Conservation (phyloP, 2,329 filamentous ascomycete species). For the Alternaria arborescens region DNA sequence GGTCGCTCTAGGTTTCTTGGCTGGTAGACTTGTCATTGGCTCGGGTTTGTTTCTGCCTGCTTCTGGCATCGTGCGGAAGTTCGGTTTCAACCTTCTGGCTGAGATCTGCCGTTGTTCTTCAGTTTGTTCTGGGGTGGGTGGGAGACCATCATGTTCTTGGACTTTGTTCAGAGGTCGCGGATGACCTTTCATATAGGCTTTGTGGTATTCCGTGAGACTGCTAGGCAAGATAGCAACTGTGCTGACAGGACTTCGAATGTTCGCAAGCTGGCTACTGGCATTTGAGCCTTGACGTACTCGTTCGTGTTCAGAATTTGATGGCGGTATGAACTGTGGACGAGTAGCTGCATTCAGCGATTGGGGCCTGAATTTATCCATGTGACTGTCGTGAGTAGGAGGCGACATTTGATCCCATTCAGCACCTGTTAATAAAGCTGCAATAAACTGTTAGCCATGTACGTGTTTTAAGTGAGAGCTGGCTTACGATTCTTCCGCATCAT, state of each 20-base stretch:
- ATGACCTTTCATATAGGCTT: constrained; percentile 82
- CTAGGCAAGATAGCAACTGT: constrained; percentile 93
- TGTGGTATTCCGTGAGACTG: constrained; percentile 88
- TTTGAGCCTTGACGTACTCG: constrained; percentile 57
- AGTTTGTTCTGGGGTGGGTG: constrained; percentile 51
- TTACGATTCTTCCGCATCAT: constrained; percentile 94
- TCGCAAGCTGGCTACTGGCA: constrained; percentile 50
- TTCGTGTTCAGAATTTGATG: constrained; percentile 45
- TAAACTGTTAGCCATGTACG: constrained; percentile 23
- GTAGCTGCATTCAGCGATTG: constrained; percentile 45
- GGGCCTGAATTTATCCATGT: constrained; percentile 43
- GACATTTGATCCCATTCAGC: constrained; percentile 65
- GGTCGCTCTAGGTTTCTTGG: constrained; percentile 78
- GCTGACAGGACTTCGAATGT: constrained; percentile 62
- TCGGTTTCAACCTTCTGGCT: constrained; percentile 82
- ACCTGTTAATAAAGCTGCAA: constrained; percentile 63
- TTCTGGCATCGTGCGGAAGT: constrained; percentile 74
- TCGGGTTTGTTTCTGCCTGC: constrained; percentile 62
- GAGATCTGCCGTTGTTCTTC: constrained; percentile 78
- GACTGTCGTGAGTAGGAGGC: constrained; percentile 60
- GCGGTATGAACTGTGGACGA: constrained; percentile 44
- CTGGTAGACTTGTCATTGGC: constrained; percentile 63
- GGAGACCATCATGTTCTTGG: constrained; percentile 48
- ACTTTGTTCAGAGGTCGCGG: constrained; percentile 43
- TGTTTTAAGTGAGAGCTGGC: constrained; percentile 49